phyloP scores from a whole-genome alignment of 768 basidiomycete genomes.

The Clathrus columnatus region DNA sequence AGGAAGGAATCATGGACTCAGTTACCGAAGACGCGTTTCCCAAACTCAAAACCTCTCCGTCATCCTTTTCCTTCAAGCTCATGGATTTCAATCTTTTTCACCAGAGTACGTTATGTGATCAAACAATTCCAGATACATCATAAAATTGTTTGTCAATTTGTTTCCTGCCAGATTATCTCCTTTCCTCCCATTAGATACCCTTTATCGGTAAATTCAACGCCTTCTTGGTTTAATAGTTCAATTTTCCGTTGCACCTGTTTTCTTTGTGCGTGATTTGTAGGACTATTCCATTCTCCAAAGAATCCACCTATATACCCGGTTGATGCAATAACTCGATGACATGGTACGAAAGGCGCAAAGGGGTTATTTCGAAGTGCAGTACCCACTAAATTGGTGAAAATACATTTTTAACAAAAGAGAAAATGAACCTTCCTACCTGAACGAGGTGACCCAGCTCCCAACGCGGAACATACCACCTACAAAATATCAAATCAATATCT shows the following conservation, averaged over 20 bases:
- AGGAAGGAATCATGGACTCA: no score
- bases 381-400: slow-evolving; percentile 38
- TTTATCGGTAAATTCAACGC: slow-evolving; percentile 38
- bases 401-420: neutral
- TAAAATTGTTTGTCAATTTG: neutral
- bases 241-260: slow-evolving; percentile 39
- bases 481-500: neutral
- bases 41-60: no score
- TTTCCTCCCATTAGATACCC: slow-evolving; percentile 30
- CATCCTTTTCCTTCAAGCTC: no score
- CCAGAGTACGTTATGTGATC: neutral
- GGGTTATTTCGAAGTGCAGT: slow-evolving; percentile 55
- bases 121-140: neutral
- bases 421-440: slow-evolving; percentile 37
- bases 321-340: slow-evolving; percentile 61
- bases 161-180: slow-evolving; percentile 1
- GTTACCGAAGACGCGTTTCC: no score
- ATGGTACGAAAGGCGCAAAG: slow-evolving; percentile 59
- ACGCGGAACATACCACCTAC: slow-evolving; percentile 33
- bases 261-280: slow-evolving; percentile 23
- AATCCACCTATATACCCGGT: slow-evolving; percentile 56
- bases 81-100: neutral
- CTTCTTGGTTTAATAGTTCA: slow-evolving; percentile 42
- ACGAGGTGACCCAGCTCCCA: slow-evolving; percentile 51
- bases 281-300: slow-evolving; percentile 50